phyloP scores from a whole-genome alignment of 2,329 filamentous ascomycete species.

The Diplocarpon mali region DNA sequence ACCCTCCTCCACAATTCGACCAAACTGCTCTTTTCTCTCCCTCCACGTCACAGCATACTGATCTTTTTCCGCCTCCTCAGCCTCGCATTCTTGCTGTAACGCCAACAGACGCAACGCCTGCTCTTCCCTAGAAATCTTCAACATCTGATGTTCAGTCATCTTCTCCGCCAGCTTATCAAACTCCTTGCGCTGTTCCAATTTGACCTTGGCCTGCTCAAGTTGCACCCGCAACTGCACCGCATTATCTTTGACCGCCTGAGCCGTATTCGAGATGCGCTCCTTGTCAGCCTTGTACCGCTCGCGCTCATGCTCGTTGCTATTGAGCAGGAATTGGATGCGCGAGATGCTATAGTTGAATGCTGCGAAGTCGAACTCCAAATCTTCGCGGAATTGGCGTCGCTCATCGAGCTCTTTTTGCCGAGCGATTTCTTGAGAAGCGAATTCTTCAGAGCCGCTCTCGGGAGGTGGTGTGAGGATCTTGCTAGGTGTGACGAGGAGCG shows the following conservation, averaged over 20 bases:
- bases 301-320: conserved; percentile 74
- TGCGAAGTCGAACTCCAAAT: conserved; percentile 78
- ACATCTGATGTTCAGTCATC: conserved; percentile 69
- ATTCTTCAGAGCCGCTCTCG: conserved; percentile 36
- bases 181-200: conserved; percentile 65
- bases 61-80: conserved; percentile 73
- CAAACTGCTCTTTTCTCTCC: conserved; percentile 78
- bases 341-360: conserved; percentile 78
- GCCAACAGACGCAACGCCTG: conserved; percentile 68
- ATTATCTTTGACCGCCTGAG: conserved; percentile 64
- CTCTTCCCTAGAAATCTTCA: conserved; percentile 68
- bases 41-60: conserved; percentile 75
- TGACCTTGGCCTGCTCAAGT: conserved; percentile 64
- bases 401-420: conserved; percentile 41
- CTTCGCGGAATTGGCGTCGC: conserved; percentile 64
- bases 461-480: conserved; percentile 56
- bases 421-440: conserved; percentile 33
- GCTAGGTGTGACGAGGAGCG: conserved; percentile 45
- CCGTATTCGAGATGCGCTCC: conserved; percentile 64
- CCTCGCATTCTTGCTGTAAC: conserved; percentile 76
- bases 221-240: conserved; percentile 63
- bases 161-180: conserved; percentile 84
- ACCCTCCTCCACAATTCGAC: conserved; percentile 82
- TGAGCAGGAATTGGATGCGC: conserved; percentile 76
- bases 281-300: conserved; percentile 76